Evolutionary conservation across 2,329 filamentous ascomycete species (phyloP).

Genomic region (Curvularia sp.): DNA sequence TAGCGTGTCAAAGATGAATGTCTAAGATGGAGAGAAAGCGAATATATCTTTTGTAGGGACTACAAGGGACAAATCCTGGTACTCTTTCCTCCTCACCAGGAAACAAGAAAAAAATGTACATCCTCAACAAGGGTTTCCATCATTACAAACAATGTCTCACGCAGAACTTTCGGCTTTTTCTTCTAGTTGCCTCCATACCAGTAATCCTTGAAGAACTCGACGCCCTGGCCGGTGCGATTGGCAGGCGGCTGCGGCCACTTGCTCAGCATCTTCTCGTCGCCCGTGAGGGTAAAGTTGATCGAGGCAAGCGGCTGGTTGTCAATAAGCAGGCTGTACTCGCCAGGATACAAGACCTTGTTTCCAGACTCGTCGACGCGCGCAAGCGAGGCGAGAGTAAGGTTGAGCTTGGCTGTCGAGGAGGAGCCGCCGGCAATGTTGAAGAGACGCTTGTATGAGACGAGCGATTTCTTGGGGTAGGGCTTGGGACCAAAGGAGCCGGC

Average conservation of each 20-base stretch:
- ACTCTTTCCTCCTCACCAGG: no score
- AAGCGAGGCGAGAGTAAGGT: slow-evolving; percentile 60
- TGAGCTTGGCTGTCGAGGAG: slow-evolving; percentile 48
- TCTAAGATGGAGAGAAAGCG: no score
- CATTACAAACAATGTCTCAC: neutral
- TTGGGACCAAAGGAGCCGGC: slow-evolving; percentile 57
- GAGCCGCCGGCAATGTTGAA: slow-evolving; percentile 50
- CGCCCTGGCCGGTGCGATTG: slow-evolving; percentile 31
- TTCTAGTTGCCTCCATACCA: slow-evolving; percentile 32
- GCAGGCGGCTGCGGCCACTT: slow-evolving; percentile 39
- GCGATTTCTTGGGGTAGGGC: slow-evolving; percentile 62
- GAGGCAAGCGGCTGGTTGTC: slow-evolving; percentile 30
- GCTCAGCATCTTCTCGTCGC: slow-evolving; percentile 32
- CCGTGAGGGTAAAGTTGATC: slow-evolving; percentile 36
- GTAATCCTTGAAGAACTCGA: slow-evolving; percentile 29
- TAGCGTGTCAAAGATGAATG: no score
- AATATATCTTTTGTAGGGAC: no score
- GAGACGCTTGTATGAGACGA: slow-evolving; percentile 60
- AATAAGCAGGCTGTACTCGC: slow-evolving; percentile 53
- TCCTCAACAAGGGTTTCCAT: neutral
- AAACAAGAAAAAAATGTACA: neutral
- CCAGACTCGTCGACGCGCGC: slow-evolving; percentile 61
- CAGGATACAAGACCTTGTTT: slow-evolving; percentile 62
- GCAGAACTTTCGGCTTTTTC: neutral
- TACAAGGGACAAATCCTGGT: no score